These are phyloP conservation scores for Filobasidium wieringae DNA, from an alignment of 768 basidiomycete genomes.

Conservation along the genomic window DNA sequence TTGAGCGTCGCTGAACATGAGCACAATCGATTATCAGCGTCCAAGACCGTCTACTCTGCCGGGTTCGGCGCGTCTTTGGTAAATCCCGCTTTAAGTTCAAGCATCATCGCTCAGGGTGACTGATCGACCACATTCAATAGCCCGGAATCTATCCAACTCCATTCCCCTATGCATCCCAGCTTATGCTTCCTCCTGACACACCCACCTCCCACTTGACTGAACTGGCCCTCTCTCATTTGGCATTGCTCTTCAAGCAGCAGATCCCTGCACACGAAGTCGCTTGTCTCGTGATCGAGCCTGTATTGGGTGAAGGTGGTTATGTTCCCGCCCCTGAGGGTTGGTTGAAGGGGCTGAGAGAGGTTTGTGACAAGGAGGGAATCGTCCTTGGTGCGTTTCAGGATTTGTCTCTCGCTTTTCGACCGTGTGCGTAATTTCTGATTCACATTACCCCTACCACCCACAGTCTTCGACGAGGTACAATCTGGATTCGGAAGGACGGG, in stretches of 20 bases:
- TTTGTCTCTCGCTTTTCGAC: not conserved
- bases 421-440: constrained; percentile 43
- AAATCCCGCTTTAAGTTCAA: not conserved
- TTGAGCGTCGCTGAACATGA: not conserved
- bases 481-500: constrained; percentile 83
- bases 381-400: constrained; percentile 45
- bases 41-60: constrained; percentile 81
- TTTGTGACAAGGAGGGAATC: constrained; percentile 81
- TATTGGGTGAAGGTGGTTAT: constrained; percentile 92
- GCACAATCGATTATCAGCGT: constrained; percentile 33
- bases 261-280: constrained; percentile 74
- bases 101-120: not conserved
- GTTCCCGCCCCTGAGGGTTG: constrained; percentile 73
- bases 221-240: constrained; percentile 64
- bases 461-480: constrained; percentile 47
- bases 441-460: too few relatives aligned
- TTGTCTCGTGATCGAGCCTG: constrained; percentile 85
- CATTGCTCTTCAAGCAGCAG: constrained; percentile 67
- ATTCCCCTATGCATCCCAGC: constrained; percentile 90
- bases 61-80: constrained; percentile 71
- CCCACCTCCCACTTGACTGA: constrained; percentile 50
- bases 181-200: constrained; percentile 50
- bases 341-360: constrained; percentile 60
- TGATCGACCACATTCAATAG: not conserved
- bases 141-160: constrained; percentile 66